Evolutionary conservation across 139 green algal genomes (phyloP), one percentile per base, ranked within the genome.

Genomic region (Coccomyxa sp.): DNA sequence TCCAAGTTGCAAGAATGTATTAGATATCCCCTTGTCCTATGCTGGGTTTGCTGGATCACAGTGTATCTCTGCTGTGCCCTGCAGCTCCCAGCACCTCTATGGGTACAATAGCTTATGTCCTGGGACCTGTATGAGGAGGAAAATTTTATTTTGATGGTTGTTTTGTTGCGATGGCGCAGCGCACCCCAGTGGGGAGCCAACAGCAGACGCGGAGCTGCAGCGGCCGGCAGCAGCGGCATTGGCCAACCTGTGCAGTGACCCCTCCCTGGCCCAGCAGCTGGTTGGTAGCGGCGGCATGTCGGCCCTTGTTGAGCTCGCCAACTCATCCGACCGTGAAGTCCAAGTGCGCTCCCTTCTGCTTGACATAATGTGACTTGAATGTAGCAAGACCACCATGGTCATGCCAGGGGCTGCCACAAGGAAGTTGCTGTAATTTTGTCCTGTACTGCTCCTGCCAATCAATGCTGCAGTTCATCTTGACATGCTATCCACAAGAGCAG

Each of bases 161-260:
- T 51, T 3, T 51, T 51, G 7, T 51, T 51, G 38, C 38, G n/a
- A 51, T 71, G 63, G 63, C 10, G 63, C 63, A 71, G 63, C 63
- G 63, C 63, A 71, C 63, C 63, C 63, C 63, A 71, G 63, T 25
- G 63, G 63, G 1, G 63, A 71, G 9, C 63, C 63, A 21, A 25
- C 18, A 25, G 63, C 63, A 25, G 63, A 71, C 63, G 63, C 63
- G 7, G 71, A 31, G 71, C 71, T 77, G 71, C 88, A 92, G 85
- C 81, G 84, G 63, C 77, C 85, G 30, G 88, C 89, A 16, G 85
- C 87, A 17, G 75, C 32, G 18, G 86, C 80, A 18, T 45, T 92
- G 25, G 83, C 81, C 71, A 87, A 86, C 80, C 79, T 92, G 74
- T 91, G 86, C 80, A 76, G 66, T 27, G 87, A 91, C 75, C 67